Base-by-base conservation (phyloP, 768 basidiomycete species). In the Termitomyces sp. region DNA sequence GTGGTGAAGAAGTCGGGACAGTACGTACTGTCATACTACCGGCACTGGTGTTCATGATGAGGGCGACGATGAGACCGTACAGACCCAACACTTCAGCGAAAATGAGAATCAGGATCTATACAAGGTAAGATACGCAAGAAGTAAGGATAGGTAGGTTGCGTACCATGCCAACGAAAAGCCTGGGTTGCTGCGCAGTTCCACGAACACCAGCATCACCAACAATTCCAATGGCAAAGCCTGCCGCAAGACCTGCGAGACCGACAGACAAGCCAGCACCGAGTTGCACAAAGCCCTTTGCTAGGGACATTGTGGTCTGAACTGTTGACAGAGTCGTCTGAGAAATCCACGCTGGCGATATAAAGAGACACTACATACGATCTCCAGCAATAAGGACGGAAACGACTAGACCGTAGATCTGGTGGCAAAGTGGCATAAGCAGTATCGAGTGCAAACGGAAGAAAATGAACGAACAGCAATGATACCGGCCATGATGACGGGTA, bases 401-500 rank as follows among this genome's bases (percentile, higher is more conserved):
- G 72, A 99, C 97, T 58, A 99, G 85, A 66, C 97, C 97, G 74
- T 99, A 98, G 64, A 92, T 94, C 94, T 92, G 62, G 22, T 32
- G 36, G 54, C 32, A 5, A 54, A 25, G 18, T 35, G 29, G n/a
- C 11, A 29, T 56, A 32, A 56, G 40, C 12, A 3, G 13, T 10
- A 10, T 15, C 33, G 7, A n/a, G 27, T 18, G 15, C 7, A 48
- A 47, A 35, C n/a, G 40, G 25, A 41, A 42, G 16, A n/a, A 49
- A 25, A 36, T 29, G 39, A 32, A 86, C 93, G 61, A 63, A 98
- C 96, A 70, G 91, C 96, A 76, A 98, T 97, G 78, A 98, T 98
- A 94, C 96, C 96, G 81, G 96, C 96, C 96, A 98, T 98, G 74
- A 99, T 89, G 70, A 98, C 94, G 43, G 95, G 95, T 50, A 98